phyloP scores from a whole-genome alignment of 2,329 filamentous ascomycete genomes.

The Penicillium sp. region DNA sequence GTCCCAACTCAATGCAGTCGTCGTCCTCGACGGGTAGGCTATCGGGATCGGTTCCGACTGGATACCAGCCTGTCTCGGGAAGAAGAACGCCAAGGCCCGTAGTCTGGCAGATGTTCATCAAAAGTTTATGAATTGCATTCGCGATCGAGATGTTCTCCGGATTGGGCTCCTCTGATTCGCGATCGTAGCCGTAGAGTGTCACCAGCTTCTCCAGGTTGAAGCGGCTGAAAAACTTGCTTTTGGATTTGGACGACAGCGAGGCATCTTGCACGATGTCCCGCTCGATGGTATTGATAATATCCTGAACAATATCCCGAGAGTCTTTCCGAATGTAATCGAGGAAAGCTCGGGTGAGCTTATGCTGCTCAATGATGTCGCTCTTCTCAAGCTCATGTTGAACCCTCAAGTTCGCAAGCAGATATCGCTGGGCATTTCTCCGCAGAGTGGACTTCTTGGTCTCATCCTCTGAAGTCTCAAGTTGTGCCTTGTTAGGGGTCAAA shows the following conservation, averaged over 20 bases:
- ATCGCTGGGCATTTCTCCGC: conserved; percentile 74
- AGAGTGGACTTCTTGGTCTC: conserved; percentile 69
- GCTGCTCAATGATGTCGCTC: conserved; percentile 73
- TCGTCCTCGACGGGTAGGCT: conserved; percentile 45
- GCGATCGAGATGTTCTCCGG: conserved; percentile 53
- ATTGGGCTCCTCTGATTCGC: conserved; percentile 43
- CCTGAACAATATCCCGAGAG: conserved; percentile 65
- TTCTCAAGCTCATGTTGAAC: conserved; percentile 73
- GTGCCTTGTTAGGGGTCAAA: conserved; percentile 61
- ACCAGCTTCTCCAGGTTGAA: conserved; percentile 68
- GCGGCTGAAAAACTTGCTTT: conserved; percentile 70
- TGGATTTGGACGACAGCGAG: conserved; percentile 65
- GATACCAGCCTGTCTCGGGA: conserved; percentile 77
- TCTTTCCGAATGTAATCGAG: conserved; percentile 75
- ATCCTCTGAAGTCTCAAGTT: conserved; percentile 53
- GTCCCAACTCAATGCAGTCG: conserved; percentile 55
- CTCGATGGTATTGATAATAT: conserved; percentile 68
- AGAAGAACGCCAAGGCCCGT: conserved; percentile 68
- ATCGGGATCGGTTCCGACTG: conserved; percentile 61
- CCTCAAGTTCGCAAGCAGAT: conserved; percentile 72
- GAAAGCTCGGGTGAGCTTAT: conserved; percentile 61
- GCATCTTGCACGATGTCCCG: conserved; percentile 68
- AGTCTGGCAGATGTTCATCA: conserved; percentile 69
- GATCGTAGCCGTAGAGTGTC: conserved; percentile 58
- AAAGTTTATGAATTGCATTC: conserved; percentile 67